Evolutionary conservation across 345 rosid species (phyloP), one percentile per base, ranked within the genome.

Genomic region (Arabidopsis arenosa): DNA sequence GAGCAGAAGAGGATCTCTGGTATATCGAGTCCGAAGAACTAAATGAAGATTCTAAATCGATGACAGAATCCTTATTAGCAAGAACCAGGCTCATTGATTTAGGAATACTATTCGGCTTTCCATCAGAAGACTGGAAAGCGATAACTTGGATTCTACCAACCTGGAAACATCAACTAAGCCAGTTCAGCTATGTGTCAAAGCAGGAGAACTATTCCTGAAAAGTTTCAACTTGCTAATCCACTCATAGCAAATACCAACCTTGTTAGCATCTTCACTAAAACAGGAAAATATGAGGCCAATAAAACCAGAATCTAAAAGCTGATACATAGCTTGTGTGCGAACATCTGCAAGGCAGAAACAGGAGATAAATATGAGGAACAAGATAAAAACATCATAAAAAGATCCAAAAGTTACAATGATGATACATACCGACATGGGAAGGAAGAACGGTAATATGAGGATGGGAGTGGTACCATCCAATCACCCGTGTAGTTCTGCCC

Each of bases 401-500:
- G 26, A 23, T 23, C 26, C 8, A 6, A 43, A 55, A 60, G 41
- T 47, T 10, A 15, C 4, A 54, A 55, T 30, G 63, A 58, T 49
- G 9, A 66, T 44, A 64, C 90, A 75, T 82, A 92, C 98, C 98
- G 72, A 95, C 97, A 83, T 95, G 98, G 47, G 99, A 95, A 73
- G 99, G 99, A 68, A 95, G 89, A 63, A 95, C 99, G 9, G 99
- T 95, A 61, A 92, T 92, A 79, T 95, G 98, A 56, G 98, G 98
- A 82, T 95, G 99, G 11, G 98, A 95, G 86, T 95, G 99, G 60
- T 95, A 95, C 99, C 99, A 95, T 59, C 99, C 99, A 32, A 95
- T 95, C 61, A 95, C 99, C 44, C 98, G 83, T 56, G 98, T 95
- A 15, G 93, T 95, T 81, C 86, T 85, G 21, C 96, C 96, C 3